Base-by-base conservation (phyloP, 1,139 yeast genomes). In the Groenewaldozyma sp. region DNA sequence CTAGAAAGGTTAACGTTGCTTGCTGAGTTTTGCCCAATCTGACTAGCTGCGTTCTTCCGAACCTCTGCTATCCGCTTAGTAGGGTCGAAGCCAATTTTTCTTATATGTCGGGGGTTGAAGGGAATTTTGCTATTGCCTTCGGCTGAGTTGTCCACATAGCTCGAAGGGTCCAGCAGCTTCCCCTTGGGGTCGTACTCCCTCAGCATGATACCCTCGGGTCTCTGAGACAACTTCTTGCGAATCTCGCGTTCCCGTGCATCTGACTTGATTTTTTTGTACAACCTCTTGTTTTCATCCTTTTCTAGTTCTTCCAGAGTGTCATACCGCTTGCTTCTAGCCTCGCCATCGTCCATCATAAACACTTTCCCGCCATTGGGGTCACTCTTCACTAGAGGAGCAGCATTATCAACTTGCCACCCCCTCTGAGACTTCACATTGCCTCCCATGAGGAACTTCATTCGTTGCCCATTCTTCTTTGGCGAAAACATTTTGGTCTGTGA, bases 1-100 rank as follows among this genome's bases (percentile, higher is more conserved):
- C 44, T 40, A 14, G 36, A 40, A 10, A 44, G 39, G 19, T 39
- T 36, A 17, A 45, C 45, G 9, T 35, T 29, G 24, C 34, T 22
- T 5, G 47, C 44, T 9, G 28, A 22, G 4, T 34, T 32, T 28
- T 45, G 42, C 10, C 28, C 38, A 17, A 42, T 38, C 13, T 36
- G 34, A 4, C 17, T 28, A 9, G 37, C 29, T 16, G 22, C 36
- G 1, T 32, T 33, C 14, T 34, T 21, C 13, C 14, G 29, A 16
- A 20, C 31, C 10, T 17, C 31, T 14, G 19, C 34, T 5, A 19
- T 28, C 18, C 45, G 40, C 17, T 45, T 49, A 9, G 60, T 49
- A 1, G 65, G 65, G 38, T 60, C 56, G 38, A 59, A 60, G 4
- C 65, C 65, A 18, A 60, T 47, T 26, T 47, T 45, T 4, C 62